Percentiles rank a stretch among this genome's conserved stretches.
Evolutionary conservation across 345 rosid species (phyloP).

Genomic region (Eucalyptus cloeziana): DNA sequence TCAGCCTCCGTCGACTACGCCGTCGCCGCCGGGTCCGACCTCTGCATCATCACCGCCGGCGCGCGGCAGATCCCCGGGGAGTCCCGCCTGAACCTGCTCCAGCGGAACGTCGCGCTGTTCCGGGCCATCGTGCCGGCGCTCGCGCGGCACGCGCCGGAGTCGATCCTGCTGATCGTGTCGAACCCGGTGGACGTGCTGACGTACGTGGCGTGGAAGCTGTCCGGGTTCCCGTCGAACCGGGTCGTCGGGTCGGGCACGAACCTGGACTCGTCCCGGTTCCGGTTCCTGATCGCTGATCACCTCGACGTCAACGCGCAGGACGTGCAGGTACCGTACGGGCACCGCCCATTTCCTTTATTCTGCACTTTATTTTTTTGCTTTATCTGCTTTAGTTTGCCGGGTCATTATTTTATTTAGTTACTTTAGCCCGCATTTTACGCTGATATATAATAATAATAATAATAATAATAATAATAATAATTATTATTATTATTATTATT

Average conservation of each 20-base stretch:
- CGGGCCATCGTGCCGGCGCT: constrained; percentile 63
- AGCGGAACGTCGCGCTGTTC: constrained; percentile 72
- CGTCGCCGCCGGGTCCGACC: constrained; percentile 70
- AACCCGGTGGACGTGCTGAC: constrained; percentile 87
- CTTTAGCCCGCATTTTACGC: neutral
- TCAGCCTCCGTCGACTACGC: constrained; percentile 73
- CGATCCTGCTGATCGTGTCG: constrained; percentile 63
- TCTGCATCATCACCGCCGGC: constrained; percentile 89
- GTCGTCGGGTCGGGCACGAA: constrained; percentile 90
- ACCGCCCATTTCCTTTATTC: neutral
- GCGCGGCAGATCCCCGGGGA: constrained; percentile 83
- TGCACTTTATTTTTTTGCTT: neutral
- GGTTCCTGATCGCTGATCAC: constrained; percentile 82
- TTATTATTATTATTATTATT: too few relatives aligned
- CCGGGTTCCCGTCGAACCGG: constrained; percentile 72
- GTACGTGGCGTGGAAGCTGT: constrained; percentile 82
- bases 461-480: too few relatives aligned
- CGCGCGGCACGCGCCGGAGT: constrained; percentile 56
- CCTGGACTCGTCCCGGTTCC: constrained; percentile 76
- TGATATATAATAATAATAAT: neutral
- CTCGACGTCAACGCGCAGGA: constrained; percentile 93
- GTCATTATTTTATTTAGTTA: neutral
- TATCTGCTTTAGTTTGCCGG: rapidly evolving
- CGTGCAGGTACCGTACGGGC: constrained; percentile 47
- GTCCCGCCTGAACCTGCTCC: constrained; percentile 73